phyloP scores from a whole-genome alignment of 352 stramenopile species.

The Phytophthora melonis region DNA sequence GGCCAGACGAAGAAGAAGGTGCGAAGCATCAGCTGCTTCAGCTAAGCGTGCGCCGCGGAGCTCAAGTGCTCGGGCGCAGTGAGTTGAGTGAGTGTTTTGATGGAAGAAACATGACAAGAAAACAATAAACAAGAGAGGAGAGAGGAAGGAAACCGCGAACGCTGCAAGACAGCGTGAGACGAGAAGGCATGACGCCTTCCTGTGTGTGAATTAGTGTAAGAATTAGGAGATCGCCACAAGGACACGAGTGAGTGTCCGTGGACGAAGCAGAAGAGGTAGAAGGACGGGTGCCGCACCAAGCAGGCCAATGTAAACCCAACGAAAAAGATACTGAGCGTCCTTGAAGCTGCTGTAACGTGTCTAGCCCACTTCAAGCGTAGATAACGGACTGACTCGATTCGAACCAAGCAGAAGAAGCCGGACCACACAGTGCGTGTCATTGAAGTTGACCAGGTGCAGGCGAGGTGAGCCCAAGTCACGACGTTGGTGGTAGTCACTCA shows the following conservation, averaged over 20 bases:
- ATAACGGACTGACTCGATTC: not conserved
- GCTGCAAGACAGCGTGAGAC: constrained; percentile 21
- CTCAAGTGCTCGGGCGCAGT: constrained; percentile 18
- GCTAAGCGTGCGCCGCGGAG: constrained; percentile 41
- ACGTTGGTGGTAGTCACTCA: not conserved
- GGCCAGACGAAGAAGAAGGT: constrained; percentile 87
- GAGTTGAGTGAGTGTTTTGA: constrained; percentile 61
- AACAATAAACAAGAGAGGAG: constrained; percentile 44
- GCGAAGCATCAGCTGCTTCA: constrained; percentile 90
- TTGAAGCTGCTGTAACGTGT: constrained; percentile 18
- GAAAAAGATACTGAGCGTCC: constrained; percentile 37
- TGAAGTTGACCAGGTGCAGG: constrained; percentile 18
- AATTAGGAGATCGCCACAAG: constrained; percentile 25
- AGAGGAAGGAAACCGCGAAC: constrained; percentile 28
- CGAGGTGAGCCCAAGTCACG: not conserved
- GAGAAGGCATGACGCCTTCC: constrained; percentile 20
- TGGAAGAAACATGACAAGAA: constrained; percentile 60
- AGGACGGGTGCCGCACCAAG: constrained; percentile 21
- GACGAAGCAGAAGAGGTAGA: constrained; percentile 24
- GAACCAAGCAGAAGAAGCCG: constrained; percentile 10
- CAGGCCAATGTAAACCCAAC: constrained; percentile 35
- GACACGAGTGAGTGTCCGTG: constrained; percentile 23
- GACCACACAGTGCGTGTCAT: constrained; percentile 7
- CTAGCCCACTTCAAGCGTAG: constrained; percentile 12
- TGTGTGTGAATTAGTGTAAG: constrained; percentile 44